Percentiles rank a stretch among this genome's conserved stretches.
These are phyloP conservation scores for Cudoniella acicularis DNA, from an alignment of 495 filamentous ascomycete species.

Conservation along the genomic window DNA sequence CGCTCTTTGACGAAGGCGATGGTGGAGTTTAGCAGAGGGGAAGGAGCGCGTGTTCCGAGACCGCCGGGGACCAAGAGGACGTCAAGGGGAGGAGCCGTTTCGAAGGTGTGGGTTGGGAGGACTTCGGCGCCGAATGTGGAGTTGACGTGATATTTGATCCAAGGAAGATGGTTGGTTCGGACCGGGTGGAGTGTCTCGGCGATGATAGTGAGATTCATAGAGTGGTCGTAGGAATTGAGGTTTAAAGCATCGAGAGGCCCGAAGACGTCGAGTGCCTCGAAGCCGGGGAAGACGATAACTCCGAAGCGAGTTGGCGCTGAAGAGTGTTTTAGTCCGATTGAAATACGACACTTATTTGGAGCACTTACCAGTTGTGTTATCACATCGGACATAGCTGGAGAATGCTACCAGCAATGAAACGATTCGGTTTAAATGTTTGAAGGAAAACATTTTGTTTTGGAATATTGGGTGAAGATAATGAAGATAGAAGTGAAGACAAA, in stretches of 20 bases:
- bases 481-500: neutral
- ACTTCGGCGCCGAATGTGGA: slow-evolving; percentile 40
- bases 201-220: slow-evolving; percentile 45
- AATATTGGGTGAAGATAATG: neutral
- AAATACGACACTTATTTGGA: neutral
- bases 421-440: neutral
- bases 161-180: slow-evolving; percentile 5
- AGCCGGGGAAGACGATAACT: slow-evolving; percentile 40
- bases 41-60: slow-evolving; percentile 41
- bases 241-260: slow-evolving; percentile 63
- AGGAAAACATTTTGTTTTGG: neutral
- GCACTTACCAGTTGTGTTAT: neutral
- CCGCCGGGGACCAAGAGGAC: slow-evolving; percentile 68
- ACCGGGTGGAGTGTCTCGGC: slow-evolving; percentile 52
- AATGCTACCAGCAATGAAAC: neutral
- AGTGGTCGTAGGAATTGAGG: slow-evolving; percentile 37
- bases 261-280: slow-evolving; percentile 50
- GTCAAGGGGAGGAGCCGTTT: slow-evolving; percentile 45
- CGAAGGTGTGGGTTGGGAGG: slow-evolving; percentile 61
- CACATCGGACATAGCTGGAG: neutral
- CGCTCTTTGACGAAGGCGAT: slow-evolving; percentile 42
- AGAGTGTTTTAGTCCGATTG: neutral
- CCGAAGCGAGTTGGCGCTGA: slow-evolving; percentile 24
- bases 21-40: slow-evolving; percentile 24
- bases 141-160: slow-evolving; percentile 9